Evolutionary conservation across 2,329 filamentous ascomycete genomes (phyloP).

Genomic region (Colletotrichum tabaci): DNA sequence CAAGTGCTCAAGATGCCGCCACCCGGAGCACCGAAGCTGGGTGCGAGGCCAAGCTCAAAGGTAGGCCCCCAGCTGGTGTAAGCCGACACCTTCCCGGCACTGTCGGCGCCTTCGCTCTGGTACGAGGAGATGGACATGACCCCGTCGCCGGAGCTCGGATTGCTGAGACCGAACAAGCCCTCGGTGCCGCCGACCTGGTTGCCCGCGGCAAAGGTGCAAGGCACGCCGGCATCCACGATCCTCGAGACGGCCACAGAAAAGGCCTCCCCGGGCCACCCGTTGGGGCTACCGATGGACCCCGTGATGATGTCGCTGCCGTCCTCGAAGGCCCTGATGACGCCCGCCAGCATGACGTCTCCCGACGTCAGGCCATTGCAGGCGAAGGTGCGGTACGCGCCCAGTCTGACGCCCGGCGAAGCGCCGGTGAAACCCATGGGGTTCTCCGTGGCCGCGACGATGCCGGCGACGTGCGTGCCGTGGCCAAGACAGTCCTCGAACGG

Average conservation of each 20-base stretch:
- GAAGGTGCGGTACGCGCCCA: conserved; percentile 57
- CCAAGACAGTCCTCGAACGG: conserved; percentile 57
- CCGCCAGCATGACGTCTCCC: conserved; percentile 57
- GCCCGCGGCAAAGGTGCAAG: conserved; percentile 68
- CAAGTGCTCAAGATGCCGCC: conserved; percentile 73
- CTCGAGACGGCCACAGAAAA: conserved; percentile 65
- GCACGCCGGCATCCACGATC: conserved; percentile 68
- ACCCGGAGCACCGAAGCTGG: conserved; percentile 68
- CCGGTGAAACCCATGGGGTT: conserved; percentile 56
- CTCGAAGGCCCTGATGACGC: conserved; percentile 57
- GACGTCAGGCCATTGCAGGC: conserved; percentile 50
- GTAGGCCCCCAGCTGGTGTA: conserved; percentile 75
- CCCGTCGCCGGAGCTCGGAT: conserved; percentile 63
- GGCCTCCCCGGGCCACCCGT: conserved; percentile 67
- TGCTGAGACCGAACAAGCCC: conserved; percentile 66
- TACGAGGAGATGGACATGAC: conserved; percentile 66
- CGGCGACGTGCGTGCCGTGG: conserved; percentile 62
- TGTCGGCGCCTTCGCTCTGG: conserved; percentile 55
- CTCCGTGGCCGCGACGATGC: conserved; percentile 60
- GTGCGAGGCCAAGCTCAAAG: conserved; percentile 71
- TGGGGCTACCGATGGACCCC: conserved; percentile 64
- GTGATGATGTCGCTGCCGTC: conserved; percentile 66
- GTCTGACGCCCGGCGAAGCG: conserved; percentile 55
- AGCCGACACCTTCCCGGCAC: conserved; percentile 36
- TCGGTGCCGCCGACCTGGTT: conserved; percentile 57